Base-by-base conservation (phyloP, 2,329 filamentous ascomycete species). In the Fusarium temperatum region DNA sequence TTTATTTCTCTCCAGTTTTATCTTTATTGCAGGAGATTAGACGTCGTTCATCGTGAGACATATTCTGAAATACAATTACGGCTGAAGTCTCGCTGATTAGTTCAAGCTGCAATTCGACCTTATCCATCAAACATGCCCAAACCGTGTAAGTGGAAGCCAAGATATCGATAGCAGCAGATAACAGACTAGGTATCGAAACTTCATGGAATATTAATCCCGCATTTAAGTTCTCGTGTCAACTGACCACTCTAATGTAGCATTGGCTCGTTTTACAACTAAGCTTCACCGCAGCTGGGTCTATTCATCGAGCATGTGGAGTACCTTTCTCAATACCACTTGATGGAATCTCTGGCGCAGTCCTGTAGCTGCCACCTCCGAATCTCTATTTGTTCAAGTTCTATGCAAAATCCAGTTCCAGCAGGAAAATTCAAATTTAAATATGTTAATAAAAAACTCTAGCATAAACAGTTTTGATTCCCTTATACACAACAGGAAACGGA, bases 171-270 rank as follows among this genome's bases (percentile, higher is more conserved):
- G 20, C 32, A 59, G 28, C 42, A 28, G 30, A 58, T 35, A 50
- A 28, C 18, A 26, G 24, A 28, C 20, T 20, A 35, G 32, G 32
- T 17, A 24, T 17, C 20, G 6, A 28, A 51, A 51, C 35, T 48
- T 22, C 20, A 38, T 15, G 4, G 32, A 59, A 51, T 3, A 51
- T 59, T 59, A 59, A 59, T 59, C 18, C 56, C 32, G 56, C 56
- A 59, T 30, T 35, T n/a, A 22, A 59, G 12, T 38, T 28, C 53
- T 28, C 26, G 20, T 59, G 56, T 20, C 42, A 51, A 51, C 24
- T 59, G 42, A 51, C 42, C 32, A 59, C 8, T 24, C 20, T 28
- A 24, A 59, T 51, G 42, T 59, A 30, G 38, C 42, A 38, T 59
- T 59, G 32, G 17, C 15, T 59, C 20, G 17, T 38, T 30, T 30